Conservation (phyloP, 2,329 filamentous ascomycete genomes). For the Cladosporium sp. region DNA sequence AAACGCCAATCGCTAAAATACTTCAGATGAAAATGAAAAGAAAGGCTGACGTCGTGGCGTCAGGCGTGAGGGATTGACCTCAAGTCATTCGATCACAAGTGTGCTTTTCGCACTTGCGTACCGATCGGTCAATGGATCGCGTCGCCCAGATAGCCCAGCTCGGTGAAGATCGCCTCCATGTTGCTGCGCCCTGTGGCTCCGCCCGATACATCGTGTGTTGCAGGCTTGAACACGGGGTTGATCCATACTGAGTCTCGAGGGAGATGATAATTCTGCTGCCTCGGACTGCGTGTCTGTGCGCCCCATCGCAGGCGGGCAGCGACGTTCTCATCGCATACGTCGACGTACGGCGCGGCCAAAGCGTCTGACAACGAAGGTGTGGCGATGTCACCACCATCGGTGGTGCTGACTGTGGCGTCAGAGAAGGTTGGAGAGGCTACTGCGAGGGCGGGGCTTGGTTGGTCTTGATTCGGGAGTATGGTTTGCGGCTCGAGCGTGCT, state of each 20-base stretch:
- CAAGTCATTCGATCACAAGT: background rate
- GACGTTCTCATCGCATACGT: background rate
- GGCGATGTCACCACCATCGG: constrained; percentile 29
- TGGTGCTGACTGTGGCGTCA: constrained; percentile 34
- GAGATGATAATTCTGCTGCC: constrained; percentile 12
- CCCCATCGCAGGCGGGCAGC: constrained; percentile 10
- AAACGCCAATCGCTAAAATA: constrained; percentile 1
- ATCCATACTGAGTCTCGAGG: background rate
- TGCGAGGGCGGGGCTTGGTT: constrained; percentile 23
- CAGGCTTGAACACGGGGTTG: background rate
- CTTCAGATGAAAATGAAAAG: background rate
- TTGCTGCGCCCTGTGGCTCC: background rate
- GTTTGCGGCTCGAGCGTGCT: constrained; percentile 24
- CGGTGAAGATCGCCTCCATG: constrained; percentile 33
- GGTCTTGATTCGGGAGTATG: constrained; percentile 15
- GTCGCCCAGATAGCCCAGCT: constrained; percentile 33
- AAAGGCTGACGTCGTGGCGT: background rate
- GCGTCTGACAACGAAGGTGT: constrained; percentile 24
- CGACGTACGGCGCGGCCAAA: background rate
- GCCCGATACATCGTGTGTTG: background rate
- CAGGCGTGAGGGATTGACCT: background rate
- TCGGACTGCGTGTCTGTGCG: constrained; percentile 4
- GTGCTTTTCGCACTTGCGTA: background rate
- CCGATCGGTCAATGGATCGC: constrained; percentile 24
- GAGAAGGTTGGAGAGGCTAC: constrained; percentile 37